Base-by-base conservation (phyloP, 108 stramenopile species). In the Nitzschia sp. region DNA sequence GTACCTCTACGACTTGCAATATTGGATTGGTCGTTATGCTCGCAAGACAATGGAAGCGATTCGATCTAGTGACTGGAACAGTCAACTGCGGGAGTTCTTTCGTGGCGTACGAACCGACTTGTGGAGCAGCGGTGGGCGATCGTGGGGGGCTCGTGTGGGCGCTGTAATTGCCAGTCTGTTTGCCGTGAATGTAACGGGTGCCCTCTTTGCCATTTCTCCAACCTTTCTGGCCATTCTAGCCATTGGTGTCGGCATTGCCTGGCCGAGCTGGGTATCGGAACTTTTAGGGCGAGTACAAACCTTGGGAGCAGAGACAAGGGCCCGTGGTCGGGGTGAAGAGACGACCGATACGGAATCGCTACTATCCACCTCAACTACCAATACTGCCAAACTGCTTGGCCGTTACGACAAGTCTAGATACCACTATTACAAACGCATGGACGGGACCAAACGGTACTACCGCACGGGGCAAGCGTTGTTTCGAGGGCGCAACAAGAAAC, bases 231-330 rank as follows among this genome's bases (percentile, higher is more conserved):
- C 35, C 21, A 0, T 75, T 24, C 8, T 75, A 46, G 82, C 79
- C 2, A 30, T 69, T 28, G 46, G 64, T 19, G 8, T 71, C 2
- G 71, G 68, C 18, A 56, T 87, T 51, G 33, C 71, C 42, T 87
- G 74, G 77, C 86, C 86, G 28, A 74, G 70, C 2, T 84, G 86
- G 86, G 57, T 71, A 1, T 18, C 64, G 2, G 77, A 82, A 59
- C 53, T 75, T 18, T 32, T 55, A 0, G 49, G 66, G 26, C 69
- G 76, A 18, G n/a, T 77, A 2, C 11, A 30, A 31, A 51, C 26
- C 19, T 57, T 76, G 4, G 29, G 29, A 17, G 34, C 51, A 2
- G 77, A 85, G 25, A 75, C 71, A 25, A 29, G 66, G 17, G 74
- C 77, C 11, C 68, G 62, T 17, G 84, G 84, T 25, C 54, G 59